Base-by-base conservation (phyloP, 2,329 filamentous ascomycete species). In the Botrytis tulipae region DNA sequence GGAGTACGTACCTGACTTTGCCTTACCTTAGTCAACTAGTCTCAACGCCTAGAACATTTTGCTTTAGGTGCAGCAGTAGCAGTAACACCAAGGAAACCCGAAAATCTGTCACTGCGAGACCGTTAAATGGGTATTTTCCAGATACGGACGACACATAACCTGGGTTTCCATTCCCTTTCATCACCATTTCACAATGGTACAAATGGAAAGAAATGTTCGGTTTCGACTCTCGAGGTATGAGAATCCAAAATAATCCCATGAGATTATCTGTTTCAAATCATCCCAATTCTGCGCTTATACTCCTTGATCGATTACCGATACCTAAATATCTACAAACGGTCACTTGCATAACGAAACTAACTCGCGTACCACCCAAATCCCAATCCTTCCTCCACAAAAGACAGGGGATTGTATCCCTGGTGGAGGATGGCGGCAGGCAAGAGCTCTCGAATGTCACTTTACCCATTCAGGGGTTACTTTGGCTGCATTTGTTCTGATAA, bases 391-490 rank as follows among this genome's bases (percentile, higher is more conserved):
- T 62, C 60, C 60, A 62, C 60, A 62, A 62, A n/a, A 25, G 18
- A 42, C 60, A 42, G 60, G 60, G 60, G 6, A 40, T n/a, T 16
- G 25, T 16, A 40, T 42, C 37, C 60, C 37, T 62, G 37, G 35
- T n/a, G 35, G 16, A 42, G 60, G 60, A 42, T 42, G 22, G 60
- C 37, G 60, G 37, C 60, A 62, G 60, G 60, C 60, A 22, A 62
- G 60, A 42, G 22, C 14, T n/a, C 60, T 62, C 60, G 60, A 62
- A 42, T 62, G 60, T 62, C 60, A 62, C 60, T 62, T 25, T 62
- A 42, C 60, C 12, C 22, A 42, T 10, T 62, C 60, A 62, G 35
- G 60, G 60, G 60, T 42, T 62, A 25, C 32, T 37, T 61, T 37
- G 35, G 35, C 35, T 62, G 20, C 59, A 61, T 61, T 37, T 35